Evolutionary conservation across 2,329 filamentous ascomycete genomes (phyloP), one percentile per base, ranked within the genome.

Genomic region (Metarhizium guizhouense): DNA sequence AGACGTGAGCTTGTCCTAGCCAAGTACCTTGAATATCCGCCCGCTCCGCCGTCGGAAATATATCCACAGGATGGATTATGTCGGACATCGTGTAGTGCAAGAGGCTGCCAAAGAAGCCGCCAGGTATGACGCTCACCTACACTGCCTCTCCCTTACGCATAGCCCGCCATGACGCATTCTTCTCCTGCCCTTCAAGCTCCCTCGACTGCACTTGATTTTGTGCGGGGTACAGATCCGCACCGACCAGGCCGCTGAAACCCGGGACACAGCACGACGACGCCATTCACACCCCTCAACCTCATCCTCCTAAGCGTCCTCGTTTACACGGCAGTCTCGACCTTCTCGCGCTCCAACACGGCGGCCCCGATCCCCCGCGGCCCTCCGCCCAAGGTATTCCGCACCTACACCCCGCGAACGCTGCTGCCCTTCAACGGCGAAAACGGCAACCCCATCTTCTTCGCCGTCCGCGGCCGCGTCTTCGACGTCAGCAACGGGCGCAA

Each of bases 381-480:
- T 6, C 76, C 83, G 0, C 77, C 84, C 53, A 73, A 76, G 62
- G 81, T 88, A 63, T 87, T 87, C 76, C 74, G 73, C 56, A 85
- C 79, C 55, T 87, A 90, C 76, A 93, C 86, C 14, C 89, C 89
- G 29, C 84, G 76, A 47, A 90, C 89, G 4, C 84, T 99, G n/a
- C 81, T 90, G 34, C 88, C 90, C 36, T 93, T 85, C 79, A 92
- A 93, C 74, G 94, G 94, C 68, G 74, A 78, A 54, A 80, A 88
- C 65, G 80, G 79, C 64, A 76, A 75, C 62, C 90, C 90, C 52
- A 89, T 97, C 56, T 96, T 90, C 73, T 82, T 99, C 51, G 88
- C 90, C n/a, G 91, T 97, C 18, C 88, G 90, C 47, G 92, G 94
- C 53, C 85, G 84, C 52, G 86, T 97, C 60, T 97, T 96, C 69